phyloP scores from a whole-genome alignment of 108 stramenopile species.

The Mayamaea pseudoterrestris region DNA sequence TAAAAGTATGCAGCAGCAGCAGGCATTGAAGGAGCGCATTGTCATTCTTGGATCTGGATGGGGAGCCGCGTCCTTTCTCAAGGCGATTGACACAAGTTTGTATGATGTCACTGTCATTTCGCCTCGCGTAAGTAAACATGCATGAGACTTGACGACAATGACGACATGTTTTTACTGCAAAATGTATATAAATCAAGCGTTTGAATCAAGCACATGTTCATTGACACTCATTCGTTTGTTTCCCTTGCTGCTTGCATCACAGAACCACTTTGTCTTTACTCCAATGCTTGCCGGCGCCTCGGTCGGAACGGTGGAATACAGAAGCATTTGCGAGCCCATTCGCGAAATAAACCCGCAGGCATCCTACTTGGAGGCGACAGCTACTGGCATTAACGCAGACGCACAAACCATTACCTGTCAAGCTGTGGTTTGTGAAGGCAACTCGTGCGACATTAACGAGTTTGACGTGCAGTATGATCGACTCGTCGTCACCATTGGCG shows the following conservation, averaged over 20 bases:
- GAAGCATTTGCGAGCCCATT: slow-evolving; percentile 85
- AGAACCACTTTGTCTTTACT: slow-evolving; percentile 92
- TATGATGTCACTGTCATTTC: slow-evolving; percentile 86
- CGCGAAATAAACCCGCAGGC: slow-evolving; percentile 81
- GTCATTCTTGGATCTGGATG: slow-evolving; percentile 91
- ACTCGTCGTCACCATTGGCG: slow-evolving; percentile 81
- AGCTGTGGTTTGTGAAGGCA: slow-evolving; percentile 87
- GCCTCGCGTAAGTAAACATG: too few relatives aligned
- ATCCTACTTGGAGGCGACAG: slow-evolving; percentile 80
- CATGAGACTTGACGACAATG: too few relatives aligned
- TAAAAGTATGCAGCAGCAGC: not conserved
- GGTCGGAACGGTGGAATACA: slow-evolving; percentile 89
- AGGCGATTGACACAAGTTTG: slow-evolving; percentile 62
- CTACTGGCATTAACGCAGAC: slow-evolving; percentile 58
- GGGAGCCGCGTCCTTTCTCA: slow-evolving; percentile 83
- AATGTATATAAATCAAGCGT: too few relatives aligned
- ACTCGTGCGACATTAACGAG: slow-evolving; percentile 73
- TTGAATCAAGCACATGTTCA: too few relatives aligned
- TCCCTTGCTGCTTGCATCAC: too few relatives aligned
- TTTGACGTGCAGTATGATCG: slow-evolving; percentile 81
- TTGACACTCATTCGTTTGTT: too few relatives aligned
- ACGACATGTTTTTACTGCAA: too few relatives aligned
- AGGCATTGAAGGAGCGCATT: slow-evolving; percentile 43
- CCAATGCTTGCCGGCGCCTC: slow-evolving; percentile 94
- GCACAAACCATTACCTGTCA: slow-evolving; percentile 62